Evolutionary conservation across 768 basidiomycete genomes (phyloP), one percentile per base, ranked within the genome.

Genomic region (Leccinum boreale): DNA sequence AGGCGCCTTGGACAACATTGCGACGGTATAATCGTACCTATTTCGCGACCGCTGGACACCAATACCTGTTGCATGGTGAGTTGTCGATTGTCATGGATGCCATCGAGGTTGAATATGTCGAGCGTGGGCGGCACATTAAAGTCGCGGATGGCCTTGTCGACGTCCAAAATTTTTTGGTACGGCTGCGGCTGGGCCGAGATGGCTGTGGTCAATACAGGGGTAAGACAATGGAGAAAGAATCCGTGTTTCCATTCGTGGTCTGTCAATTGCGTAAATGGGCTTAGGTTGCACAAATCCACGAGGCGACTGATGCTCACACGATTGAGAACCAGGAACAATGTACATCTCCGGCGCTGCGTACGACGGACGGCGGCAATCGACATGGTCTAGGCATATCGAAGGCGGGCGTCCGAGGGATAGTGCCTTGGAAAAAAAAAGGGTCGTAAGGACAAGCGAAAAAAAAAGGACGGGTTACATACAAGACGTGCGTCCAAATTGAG

Each of bases 211-310:
- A 87, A 71, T 50, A 87, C 81, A 2, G 86, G 86, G 9, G 81
- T 79, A 58, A 87, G 75, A 69, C 86, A 87, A 31, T 83, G 65
- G 28, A 79, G 75, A 66, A 86, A 85, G 73, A 89, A 89, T 1
- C 75, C 71, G 62, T 85, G 82, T 64, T 87, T 87, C 87, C 87
- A 89, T 66, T 84, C 79, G 57, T 87, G 86, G 69, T 87, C 86
- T 87, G 64, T 33, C 19, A 45, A 45, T 55, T 51, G 64, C 50
- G 58, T 61, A 31, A 68, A 53, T 47, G 39, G 58, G 33, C 15
- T 31, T 56, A 62, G 15, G 53, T 49, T 49, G 35, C 35, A 35
- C 35, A 15, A 19, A 44, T 35, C 42, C 10, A 26, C n/a, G 50
- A 59, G 57, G 55, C 8, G 51, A 51, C 55, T 9, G 53, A 53